These are phyloP conservation scores for Aspergillus ibericus DNA, from an alignment of 2,329 filamentous ascomycete species.

Conservation along the genomic window DNA sequence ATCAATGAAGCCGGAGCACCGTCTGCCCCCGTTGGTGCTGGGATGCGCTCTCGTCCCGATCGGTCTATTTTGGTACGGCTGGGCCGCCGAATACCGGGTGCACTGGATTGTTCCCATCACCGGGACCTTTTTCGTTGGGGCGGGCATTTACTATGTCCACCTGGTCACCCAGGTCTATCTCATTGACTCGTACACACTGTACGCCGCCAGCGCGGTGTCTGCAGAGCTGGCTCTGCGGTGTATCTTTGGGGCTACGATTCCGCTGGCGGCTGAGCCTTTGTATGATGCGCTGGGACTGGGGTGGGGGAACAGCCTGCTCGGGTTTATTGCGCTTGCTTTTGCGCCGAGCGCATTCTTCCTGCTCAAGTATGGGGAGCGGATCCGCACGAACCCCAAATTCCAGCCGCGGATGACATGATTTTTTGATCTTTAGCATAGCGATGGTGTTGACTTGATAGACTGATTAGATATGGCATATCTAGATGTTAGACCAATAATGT, in stretches of 20 bases:
- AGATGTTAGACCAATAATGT: too few relatives aligned
- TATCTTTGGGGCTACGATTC: conserved; percentile 16
- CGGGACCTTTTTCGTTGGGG: conserved; percentile 33
- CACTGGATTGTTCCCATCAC: conserved; percentile 26
- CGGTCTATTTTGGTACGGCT: conserved; percentile 26
- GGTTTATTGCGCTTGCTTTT: conserved; percentile 16
- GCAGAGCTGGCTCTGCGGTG: conserved; percentile 17
- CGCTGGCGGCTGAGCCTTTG: conserved; percentile 13
- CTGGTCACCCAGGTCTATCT: conserved; percentile 18
- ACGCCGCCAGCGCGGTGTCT: conserved; percentile 17
- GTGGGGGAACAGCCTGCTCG: conserved; percentile 19
- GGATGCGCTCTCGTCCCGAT: conserved; percentile 52
- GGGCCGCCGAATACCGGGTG: conserved; percentile 16
- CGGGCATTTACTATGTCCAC: conserved; percentile 29
- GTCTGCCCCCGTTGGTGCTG: conserved; percentile 53
- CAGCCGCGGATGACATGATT: conserved; percentile 12
- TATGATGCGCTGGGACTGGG: conserved; percentile 16
- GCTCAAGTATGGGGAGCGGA: conserved; percentile 16
- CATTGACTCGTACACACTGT: conserved; percentile 17
- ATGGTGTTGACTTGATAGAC: not conserved
- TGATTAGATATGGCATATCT: too few relatives aligned
- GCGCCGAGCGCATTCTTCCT: conserved; percentile 12
- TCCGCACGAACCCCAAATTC: conserved; percentile 18
- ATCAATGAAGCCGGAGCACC: conserved; percentile 46
- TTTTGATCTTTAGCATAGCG: not conserved